Conservation (phyloP, 106 monocot genomes). For the Ottelia alismoides region DNA sequence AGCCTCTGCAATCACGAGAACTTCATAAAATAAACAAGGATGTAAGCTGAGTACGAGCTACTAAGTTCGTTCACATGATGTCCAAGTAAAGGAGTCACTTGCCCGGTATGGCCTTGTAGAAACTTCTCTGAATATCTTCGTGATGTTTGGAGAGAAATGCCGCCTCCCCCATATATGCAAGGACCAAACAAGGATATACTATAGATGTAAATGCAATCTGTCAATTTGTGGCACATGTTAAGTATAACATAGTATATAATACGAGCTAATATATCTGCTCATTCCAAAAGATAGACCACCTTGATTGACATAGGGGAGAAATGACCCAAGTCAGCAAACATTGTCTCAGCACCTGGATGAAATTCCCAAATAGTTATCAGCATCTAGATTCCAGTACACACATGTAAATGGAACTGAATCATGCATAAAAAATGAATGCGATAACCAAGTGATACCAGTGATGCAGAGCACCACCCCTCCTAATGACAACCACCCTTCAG, state of each 20-base stretch:
- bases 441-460: constrained; percentile 36
- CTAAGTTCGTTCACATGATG: no score
- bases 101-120: constrained; percentile 74
- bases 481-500: constrained; percentile 60
- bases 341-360: constrained; percentile 54
- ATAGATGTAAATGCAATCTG: constrained; percentile 66
- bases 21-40: no score
- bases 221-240: no score
- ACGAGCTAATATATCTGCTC: no score
- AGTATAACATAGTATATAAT: no score
- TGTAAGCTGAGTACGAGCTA: no score
- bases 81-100: no score
- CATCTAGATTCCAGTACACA: no score
- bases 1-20: constrained; percentile 26
- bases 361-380: no score
- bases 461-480: constrained; percentile 67
- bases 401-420: no score
- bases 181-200: constrained; percentile 72
- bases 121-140: constrained; percentile 63
- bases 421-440: no score
- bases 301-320: constrained; percentile 54
- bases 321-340: constrained; percentile 76
- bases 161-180: constrained; percentile 89
- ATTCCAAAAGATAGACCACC: constrained; percentile 19
- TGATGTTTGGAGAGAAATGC: constrained; percentile 82